Conservation (phyloP, 306 rosid genomes). For the Quillaja saponaria region DNA sequence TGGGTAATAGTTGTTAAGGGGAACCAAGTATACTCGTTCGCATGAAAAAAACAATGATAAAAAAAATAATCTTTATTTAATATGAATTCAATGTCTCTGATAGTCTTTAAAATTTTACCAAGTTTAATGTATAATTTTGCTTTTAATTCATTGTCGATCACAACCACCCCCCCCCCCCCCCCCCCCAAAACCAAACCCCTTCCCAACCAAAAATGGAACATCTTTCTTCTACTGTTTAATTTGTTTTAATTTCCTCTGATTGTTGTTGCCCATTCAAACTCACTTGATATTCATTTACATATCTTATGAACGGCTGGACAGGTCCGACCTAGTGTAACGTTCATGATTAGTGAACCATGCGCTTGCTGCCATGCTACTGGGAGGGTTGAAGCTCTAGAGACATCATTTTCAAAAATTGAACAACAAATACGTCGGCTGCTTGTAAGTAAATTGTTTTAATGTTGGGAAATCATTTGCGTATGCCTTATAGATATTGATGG, state of each 20-base stretch:
- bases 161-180: no score
- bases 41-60: no score
- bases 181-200: no score
- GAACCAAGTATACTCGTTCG: no score
- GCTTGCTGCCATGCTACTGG: conserved; percentile 92
- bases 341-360: conserved; percentile 97
- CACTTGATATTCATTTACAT: conserved; percentile 13
- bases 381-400: conserved; percentile 95
- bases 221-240: no score
- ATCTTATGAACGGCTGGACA: conserved; percentile 40
- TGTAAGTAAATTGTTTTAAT: conserved; percentile 51
- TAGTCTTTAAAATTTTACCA: no score
- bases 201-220: no score
- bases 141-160: no score
- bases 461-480: conserved; percentile 9
- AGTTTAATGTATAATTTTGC: no score
- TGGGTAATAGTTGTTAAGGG: no score
- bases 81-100: no score
- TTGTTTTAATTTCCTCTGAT: conserved; percentile 24
- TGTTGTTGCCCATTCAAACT: conserved; percentile 23
- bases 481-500: conserved; percentile 3
- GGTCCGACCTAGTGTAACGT: conserved; percentile 98
- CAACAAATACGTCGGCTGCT: conserved; percentile 85
- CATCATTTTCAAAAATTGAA: conserved; percentile 93
- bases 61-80: no score